Conservation (phyloP, 768 basidiomycete genomes). For the Peribolospora baueri region DNA sequence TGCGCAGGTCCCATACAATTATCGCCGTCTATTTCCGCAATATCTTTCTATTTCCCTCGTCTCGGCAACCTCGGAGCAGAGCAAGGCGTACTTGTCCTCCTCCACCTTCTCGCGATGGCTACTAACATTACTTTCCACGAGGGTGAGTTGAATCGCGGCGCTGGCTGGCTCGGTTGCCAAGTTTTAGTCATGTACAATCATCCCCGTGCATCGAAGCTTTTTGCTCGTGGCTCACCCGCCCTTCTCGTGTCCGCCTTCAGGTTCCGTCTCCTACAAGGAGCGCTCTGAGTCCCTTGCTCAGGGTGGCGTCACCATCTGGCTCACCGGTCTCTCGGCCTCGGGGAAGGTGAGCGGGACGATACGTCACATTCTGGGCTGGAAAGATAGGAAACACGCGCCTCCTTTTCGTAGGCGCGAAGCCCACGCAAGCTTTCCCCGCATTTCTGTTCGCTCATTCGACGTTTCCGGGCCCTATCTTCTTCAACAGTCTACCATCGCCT, state of each 20-base stretch:
- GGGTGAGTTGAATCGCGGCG: constrained; percentile 11
- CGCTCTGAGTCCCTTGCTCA: constrained; percentile 45
- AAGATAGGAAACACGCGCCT: background rate
- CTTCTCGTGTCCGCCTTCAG: constrained; percentile 19
- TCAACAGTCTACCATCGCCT: constrained; percentile 65
- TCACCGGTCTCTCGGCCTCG: constrained; percentile 84
- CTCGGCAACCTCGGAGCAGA: too few relatives aligned
- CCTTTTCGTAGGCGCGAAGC: background rate
- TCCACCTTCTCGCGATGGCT: background rate
- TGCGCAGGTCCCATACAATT: too few relatives aligned
- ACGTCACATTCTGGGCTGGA: background rate
- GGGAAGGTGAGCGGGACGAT: constrained; percentile 41
- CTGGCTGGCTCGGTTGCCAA: too few relatives aligned
- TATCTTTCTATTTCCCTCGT: too few relatives aligned
- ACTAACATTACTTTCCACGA: constrained; percentile 26
- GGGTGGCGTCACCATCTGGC: constrained; percentile 77
- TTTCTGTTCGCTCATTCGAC: background rate
- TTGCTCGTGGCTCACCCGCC: too few relatives aligned
- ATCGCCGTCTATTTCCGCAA: too few relatives aligned
- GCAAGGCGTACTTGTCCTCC: too few relatives aligned
- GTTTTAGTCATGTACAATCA: too few relatives aligned
- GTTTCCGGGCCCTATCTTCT: background rate
- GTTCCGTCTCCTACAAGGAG: constrained; percentile 45
- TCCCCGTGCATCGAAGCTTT: too few relatives aligned
- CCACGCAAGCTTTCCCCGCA: background rate